These are phyloP conservation scores for Kwoniella sp. DNA, from an alignment of 768 basidiomycete species.

Conservation along the genomic window DNA sequence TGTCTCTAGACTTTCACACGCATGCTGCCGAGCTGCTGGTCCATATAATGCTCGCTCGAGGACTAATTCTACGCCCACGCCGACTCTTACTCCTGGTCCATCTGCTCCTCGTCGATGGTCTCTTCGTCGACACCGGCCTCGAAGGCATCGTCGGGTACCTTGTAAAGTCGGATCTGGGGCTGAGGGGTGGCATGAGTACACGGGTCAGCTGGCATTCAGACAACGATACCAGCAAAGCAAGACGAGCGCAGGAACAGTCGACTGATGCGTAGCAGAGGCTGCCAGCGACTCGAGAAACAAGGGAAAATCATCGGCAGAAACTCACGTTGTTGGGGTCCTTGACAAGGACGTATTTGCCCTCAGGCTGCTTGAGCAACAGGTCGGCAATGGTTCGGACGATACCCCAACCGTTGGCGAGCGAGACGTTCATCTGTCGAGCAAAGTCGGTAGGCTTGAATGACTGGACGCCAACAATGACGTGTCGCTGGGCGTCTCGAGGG, in stretches of 20 bases:
- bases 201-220: background rate
- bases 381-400: slow-evolving; percentile 95
- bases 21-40: no score
- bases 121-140: slow-evolving; percentile 60
- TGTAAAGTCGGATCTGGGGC: slow-evolving; percentile 91
- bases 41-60: no score
- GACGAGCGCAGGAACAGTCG: no score
- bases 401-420: slow-evolving; percentile 95
- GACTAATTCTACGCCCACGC: no score
- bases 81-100: slow-evolving; percentile 36
- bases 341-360: slow-evolving; percentile 95
- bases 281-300: background rate
- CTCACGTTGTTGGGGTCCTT: slow-evolving; percentile 97
- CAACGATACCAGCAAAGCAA: background rate
- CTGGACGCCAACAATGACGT: slow-evolving; percentile 91
- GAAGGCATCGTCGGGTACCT: slow-evolving; percentile 86
- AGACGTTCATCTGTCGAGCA: slow-evolving; percentile 91
- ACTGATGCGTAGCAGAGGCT: no score
- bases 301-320: slow-evolving; percentile 6
- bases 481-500: slow-evolving; percentile 91
- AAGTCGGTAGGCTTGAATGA: slow-evolving; percentile 94
- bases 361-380: slow-evolving; percentile 91
- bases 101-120: slow-evolving; percentile 37
- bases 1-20: no score
- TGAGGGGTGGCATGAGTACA: slow-evolving; percentile 53